These are phyloP conservation scores for Sporothrix brasiliensis DNA, from an alignment of 2,329 filamentous ascomycete species.

Conservation along the genomic window DNA sequence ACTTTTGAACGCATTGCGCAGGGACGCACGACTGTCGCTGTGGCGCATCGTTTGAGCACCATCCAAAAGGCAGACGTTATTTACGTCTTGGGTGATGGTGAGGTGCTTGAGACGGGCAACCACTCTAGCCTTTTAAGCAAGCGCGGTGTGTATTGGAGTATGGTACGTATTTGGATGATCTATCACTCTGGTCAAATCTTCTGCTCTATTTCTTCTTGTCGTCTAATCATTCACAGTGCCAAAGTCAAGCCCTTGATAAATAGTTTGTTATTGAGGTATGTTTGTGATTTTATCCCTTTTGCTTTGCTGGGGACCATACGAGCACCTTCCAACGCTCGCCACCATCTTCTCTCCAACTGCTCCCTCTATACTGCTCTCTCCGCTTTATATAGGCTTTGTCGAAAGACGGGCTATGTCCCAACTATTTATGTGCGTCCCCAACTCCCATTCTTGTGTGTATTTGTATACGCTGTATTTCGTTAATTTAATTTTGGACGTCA, in stretches of 20 bases:
- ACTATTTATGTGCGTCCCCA: background rate
- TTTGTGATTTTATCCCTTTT: background rate
- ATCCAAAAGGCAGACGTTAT: constrained; percentile 50
- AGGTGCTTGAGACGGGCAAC: constrained; percentile 57
- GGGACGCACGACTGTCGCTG: constrained; percentile 68
- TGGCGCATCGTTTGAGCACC: constrained; percentile 67
- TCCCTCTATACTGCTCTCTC: background rate
- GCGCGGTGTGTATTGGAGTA: constrained; percentile 60
- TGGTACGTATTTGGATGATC: constrained; percentile 50
- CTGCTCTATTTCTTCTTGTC: background rate
- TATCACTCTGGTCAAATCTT: background rate
- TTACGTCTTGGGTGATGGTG: constrained; percentile 72
- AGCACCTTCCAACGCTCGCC: background rate
- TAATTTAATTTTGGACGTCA: background rate
- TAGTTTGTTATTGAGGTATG: constrained; percentile 1
- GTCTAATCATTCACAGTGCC: constrained; percentile 49
- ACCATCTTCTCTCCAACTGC: background rate
- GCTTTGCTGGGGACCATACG: background rate
- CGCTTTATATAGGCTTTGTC: background rate
- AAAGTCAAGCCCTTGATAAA: constrained; percentile 61
- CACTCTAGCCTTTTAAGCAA: constrained; percentile 56
- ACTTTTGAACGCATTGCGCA: constrained; percentile 66
- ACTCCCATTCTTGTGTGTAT: background rate
- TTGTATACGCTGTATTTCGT: background rate
- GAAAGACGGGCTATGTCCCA: background rate